Evolutionary conservation across 2,329 filamentous ascomycete species (phyloP), one percentile per base, ranked within the genome.

Genomic region (Amylocarpus encephaloides): DNA sequence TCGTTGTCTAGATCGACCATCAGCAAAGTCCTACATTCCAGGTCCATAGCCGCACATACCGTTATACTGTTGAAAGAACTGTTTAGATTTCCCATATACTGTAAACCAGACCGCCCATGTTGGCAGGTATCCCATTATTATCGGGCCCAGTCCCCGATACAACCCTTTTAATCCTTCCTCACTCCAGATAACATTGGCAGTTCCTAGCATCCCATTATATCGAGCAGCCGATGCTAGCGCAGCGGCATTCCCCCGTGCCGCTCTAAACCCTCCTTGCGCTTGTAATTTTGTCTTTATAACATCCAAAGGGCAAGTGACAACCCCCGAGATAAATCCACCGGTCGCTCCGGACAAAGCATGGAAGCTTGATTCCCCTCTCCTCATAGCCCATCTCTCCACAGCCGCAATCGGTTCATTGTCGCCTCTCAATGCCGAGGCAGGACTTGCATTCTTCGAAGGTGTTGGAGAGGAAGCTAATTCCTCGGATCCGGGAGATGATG

Each of bases 241-340:
- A 15, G 42, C 34, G 33, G 39, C 16, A 22, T 16, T 22, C 16
- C 42, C 50, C 32, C 51, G 51, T 46, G 53, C 53, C 40, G 67
- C 68, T 71, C 77, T 59, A 68, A 95, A 94, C 16, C 89, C 88
- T 56, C 92, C 92, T 68, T 97, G 93, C 13, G 91, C 92, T 68
- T 98, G 93, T 53, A 98, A 72, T 70, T 96, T 97, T 40, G 93
- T 98, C 74, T 98, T 98, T 70, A 98, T 97, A 55, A 98, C 93
- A 74, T 98, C 93, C 60, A 98, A 83, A 38, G 93, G 93, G 68
- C 93, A 98, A 47, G 92, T 97, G 58, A 96, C 88, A 49, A 98
- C 80, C 45, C 93, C 93, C 6, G 91, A 95, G 18, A 89, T 90
- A 63, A 97, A 88, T 44, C 93, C 93, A 45, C 91, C 92, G 51